Percentiles rank a stretch among this genome's conserved stretches.
Conservation (phyloP, 73 alveolate species). For the Durusdinium trenchii region DNA sequence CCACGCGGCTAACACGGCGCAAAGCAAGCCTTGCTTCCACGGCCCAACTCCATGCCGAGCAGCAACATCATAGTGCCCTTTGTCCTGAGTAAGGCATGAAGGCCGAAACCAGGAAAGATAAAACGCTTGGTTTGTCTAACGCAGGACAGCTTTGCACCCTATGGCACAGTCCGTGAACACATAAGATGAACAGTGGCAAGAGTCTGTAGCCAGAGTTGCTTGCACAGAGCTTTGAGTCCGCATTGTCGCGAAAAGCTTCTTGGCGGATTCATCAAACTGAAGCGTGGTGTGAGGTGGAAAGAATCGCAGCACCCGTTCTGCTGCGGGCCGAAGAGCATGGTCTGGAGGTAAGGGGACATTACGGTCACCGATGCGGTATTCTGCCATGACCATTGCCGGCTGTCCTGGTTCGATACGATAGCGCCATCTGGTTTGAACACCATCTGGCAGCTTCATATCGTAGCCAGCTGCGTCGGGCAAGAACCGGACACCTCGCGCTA, state of each 20-base stretch:
- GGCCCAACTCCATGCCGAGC: constrained; percentile 40
- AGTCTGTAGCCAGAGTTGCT: constrained; percentile 10
- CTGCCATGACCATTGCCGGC: neutral
- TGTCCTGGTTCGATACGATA: constrained; percentile 8
- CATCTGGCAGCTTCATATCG: constrained; percentile 12
- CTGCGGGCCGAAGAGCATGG: neutral
- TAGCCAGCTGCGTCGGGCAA: neutral
- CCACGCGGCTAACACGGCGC: constrained; percentile 18
- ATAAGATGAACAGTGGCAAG: neutral
- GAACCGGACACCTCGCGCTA: neutral
- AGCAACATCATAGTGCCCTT: neutral
- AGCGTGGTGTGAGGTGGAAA: neutral
- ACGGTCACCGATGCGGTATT: neutral
- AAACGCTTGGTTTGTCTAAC: neutral
- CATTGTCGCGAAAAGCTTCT: neutral
- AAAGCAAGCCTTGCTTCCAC: constrained; percentile 3
- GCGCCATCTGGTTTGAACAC: neutral
- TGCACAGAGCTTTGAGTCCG: constrained; percentile 8
- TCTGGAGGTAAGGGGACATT: neutral
- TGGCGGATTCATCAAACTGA: neutral
- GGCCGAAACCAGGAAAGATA: neutral
- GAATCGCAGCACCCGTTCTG: constrained; percentile 4
- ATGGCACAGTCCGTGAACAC: neutral
- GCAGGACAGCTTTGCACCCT: neutral
- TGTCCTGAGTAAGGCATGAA: neutral